A percentile compares a stretch with the other conserved stretches of the same genome.
Evolutionary conservation across 2,329 filamentous ascomycete species (phyloP).

Genomic region (Trichoderma endophyticum): DNA sequence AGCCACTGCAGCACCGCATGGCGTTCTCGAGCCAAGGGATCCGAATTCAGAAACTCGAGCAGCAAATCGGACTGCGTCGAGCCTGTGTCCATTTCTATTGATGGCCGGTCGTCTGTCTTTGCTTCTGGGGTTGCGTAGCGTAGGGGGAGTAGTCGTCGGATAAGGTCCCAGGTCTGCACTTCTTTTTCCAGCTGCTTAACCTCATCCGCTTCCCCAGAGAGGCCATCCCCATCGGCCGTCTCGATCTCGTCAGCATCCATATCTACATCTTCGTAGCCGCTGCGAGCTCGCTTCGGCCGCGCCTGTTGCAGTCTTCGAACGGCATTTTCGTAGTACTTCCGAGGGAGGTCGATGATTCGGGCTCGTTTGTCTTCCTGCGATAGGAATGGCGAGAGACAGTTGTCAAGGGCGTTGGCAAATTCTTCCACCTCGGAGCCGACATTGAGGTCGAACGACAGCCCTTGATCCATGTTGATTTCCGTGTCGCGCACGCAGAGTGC

Average conservation of each 20-base stretch:
- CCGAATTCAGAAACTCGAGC: constrained; percentile 70
- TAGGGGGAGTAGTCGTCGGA: constrained; percentile 70
- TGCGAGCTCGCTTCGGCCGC: constrained; percentile 29
- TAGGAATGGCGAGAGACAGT: constrained; percentile 57
- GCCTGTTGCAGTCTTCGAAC: constrained; percentile 32
- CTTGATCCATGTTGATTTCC: constrained; percentile 31
- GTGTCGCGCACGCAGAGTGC: not conserved
- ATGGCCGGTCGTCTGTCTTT: constrained; percentile 30
- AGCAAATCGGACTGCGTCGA: constrained; percentile 40
- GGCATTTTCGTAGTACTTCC: constrained; percentile 57
- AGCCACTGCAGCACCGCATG: constrained; percentile 82
- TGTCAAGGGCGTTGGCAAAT: constrained; percentile 80
- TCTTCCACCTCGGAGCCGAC: constrained; percentile 80
- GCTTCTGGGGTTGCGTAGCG: constrained; percentile 50
- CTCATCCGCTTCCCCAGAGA: constrained; percentile 26
- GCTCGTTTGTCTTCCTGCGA: constrained; percentile 55
- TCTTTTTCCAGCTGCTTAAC: constrained; percentile 68
- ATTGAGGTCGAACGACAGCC: constrained; percentile 42
- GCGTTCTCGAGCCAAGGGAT: constrained; percentile 73
- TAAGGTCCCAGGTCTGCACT: constrained; percentile 84
- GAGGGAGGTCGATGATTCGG: constrained; percentile 62
- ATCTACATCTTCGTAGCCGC: constrained; percentile 45
- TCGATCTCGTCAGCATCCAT: constrained; percentile 56
- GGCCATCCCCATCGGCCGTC: constrained; percentile 28
- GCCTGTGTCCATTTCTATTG: constrained; percentile 28